Conservation (phyloP, 2,329 filamentous ascomycete genomes). For the Venturia oleaginea region DNA sequence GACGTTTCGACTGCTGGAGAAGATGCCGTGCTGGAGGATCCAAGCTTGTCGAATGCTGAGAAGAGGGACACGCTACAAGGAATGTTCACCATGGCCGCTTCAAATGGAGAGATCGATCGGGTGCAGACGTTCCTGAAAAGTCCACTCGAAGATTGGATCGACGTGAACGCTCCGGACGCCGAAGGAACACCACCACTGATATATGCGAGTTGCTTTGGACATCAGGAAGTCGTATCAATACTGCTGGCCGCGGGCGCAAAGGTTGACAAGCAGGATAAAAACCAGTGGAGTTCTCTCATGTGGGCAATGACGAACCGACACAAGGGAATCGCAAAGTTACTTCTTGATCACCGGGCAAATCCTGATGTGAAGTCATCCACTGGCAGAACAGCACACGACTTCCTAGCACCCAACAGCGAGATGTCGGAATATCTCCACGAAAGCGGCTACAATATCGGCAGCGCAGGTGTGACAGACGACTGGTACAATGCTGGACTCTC, state of each 20-base stretch:
- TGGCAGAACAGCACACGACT: slow-evolving; percentile 89
- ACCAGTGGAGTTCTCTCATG: slow-evolving; percentile 97
- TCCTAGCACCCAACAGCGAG: slow-evolving; percentile 89
- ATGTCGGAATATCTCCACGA: slow-evolving; percentile 93
- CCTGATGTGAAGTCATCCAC: slow-evolving; percentile 91
- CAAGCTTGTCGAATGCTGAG: slow-evolving; percentile 63
- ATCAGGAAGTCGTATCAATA: slow-evolving; percentile 76
- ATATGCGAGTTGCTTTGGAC: slow-evolving; percentile 96
- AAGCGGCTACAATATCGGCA: slow-evolving; percentile 85
- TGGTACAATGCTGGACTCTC: slow-evolving; percentile 91
- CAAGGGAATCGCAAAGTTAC: slow-evolving; percentile 85
- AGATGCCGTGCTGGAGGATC: slow-evolving; percentile 65
- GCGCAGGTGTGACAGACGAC: slow-evolving; percentile 70
- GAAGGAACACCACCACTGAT: slow-evolving; percentile 95
- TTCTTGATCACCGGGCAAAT: slow-evolving; percentile 91
- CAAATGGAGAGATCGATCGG: slow-evolving; percentile 83
- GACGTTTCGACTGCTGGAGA: slow-evolving; percentile 52
- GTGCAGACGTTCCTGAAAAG: slow-evolving; percentile 69
- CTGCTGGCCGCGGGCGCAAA: slow-evolving; percentile 78
- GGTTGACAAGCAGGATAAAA: slow-evolving; percentile 89
- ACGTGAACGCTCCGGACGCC: slow-evolving; percentile 81
- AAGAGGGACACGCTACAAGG: slow-evolving; percentile 79
- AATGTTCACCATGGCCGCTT: slow-evolving; percentile 86
- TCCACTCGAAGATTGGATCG: slow-evolving; percentile 63
- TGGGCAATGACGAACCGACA: slow-evolving; percentile 99